Conservation (phyloP, 257 asterid genomes). For the Scutellaria galericulata region DNA sequence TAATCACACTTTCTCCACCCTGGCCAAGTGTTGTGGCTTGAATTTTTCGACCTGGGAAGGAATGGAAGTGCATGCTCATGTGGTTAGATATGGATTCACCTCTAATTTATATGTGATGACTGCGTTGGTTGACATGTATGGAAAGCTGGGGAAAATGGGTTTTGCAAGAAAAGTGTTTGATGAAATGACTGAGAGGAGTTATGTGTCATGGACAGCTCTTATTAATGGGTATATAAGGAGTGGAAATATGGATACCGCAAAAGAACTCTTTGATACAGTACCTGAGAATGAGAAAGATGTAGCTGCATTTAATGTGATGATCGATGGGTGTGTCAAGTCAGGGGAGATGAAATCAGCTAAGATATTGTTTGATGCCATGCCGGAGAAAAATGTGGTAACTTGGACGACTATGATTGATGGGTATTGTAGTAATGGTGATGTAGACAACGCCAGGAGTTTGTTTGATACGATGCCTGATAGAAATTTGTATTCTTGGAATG, state of each 20-base stretch:
- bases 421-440: slow-evolving; percentile 60
- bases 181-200: slow-evolving; percentile 75
- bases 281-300: slow-evolving; percentile 69
- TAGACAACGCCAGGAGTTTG: slow-evolving; percentile 62
- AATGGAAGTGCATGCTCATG: slow-evolving; percentile 68
- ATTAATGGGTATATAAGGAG: slow-evolving; percentile 70
- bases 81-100: slow-evolving; percentile 59
- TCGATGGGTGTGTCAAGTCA: slow-evolving; percentile 76
- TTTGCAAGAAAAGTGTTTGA: slow-evolving; percentile 66
- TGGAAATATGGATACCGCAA: slow-evolving; percentile 60
- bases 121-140: slow-evolving; percentile 89
- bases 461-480: slow-evolving; percentile 73
- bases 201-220: slow-evolving; percentile 91
- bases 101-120: slow-evolving; percentile 76
- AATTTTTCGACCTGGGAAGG: slow-evolving; percentile 58
- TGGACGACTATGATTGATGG: slow-evolving; percentile 96
- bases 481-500: slow-evolving; percentile 90
- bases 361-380: slow-evolving; percentile 63
- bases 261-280: slow-evolving; percentile 51
- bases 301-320: slow-evolving; percentile 77
- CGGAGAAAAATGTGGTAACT: slow-evolving; percentile 79
- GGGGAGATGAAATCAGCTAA: slow-evolving; percentile 68
- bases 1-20: slow-evolving; percentile 74
- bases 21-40: slow-evolving; percentile 80
- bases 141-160: slow-evolving; percentile 68